A percentile compares a stretch with the other conserved stretches of the same genome.
These are phyloP conservation scores for Apostasia ramifera DNA, from an alignment of 106 monocot species.

Conservation along the genomic window DNA sequence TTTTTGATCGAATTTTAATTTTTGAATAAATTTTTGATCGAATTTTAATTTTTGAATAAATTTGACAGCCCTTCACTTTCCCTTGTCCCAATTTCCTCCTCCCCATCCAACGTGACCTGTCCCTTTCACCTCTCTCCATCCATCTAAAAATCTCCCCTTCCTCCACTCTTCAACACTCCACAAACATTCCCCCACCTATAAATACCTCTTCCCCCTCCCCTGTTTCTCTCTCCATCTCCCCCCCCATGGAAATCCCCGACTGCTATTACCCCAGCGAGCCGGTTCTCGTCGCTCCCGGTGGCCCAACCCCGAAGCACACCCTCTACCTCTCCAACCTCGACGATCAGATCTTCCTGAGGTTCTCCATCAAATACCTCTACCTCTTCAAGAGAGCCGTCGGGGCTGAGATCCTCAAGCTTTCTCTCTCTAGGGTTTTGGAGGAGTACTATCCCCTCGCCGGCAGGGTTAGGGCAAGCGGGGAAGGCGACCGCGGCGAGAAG, in stretches of 20 bases:
- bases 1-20: too few species aligned
- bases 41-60: too few species aligned
- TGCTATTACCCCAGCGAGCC: slow-evolving; percentile 48
- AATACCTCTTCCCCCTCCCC: background rate
- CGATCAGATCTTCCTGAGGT: slow-evolving; percentile 79
- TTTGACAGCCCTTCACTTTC: too few species aligned
- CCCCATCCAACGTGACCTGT: too few species aligned
- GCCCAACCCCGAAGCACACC: slow-evolving; percentile 34
- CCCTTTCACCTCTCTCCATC: too few species aligned
- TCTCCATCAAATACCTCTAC: slow-evolving; percentile 84
- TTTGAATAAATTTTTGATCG: too few species aligned
- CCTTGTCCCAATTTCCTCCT: too few species aligned
- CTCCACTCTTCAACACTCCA: background rate
- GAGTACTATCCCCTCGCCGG: slow-evolving; percentile 89
- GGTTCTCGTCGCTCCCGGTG: slow-evolving; percentile 33
- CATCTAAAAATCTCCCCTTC: background rate
- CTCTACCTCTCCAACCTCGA: slow-evolving; percentile 90
- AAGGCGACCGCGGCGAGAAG: slow-evolving; percentile 31
- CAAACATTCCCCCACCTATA: background rate
- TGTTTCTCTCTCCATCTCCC: background rate
- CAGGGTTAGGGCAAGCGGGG: slow-evolving; percentile 30
- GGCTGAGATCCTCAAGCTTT: slow-evolving; percentile 23
- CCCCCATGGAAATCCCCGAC: slow-evolving; percentile 52
- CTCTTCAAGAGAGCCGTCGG: slow-evolving; percentile 29
- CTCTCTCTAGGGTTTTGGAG: slow-evolving; percentile 51